phyloP scores from a whole-genome alignment of 768 basidiomycete species.

The Suillus spraguei region DNA sequence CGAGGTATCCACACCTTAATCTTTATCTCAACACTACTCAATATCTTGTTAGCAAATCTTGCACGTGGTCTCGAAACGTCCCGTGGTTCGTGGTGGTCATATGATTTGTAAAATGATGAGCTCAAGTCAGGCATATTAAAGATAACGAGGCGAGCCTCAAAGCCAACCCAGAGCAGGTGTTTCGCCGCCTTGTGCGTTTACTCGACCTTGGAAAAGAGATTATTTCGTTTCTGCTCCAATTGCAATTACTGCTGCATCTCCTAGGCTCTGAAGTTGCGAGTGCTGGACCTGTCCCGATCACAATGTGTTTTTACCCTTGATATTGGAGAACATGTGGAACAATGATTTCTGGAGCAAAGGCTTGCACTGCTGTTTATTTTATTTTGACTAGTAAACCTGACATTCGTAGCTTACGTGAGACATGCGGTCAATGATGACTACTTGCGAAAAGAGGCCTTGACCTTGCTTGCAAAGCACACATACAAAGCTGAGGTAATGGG shows the following conservation, averaged over 20 bases:
- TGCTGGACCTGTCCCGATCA: slow-evolving; percentile 25
- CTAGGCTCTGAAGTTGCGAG: slow-evolving; percentile 18
- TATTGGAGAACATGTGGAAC: slow-evolving; percentile 8
- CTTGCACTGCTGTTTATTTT: slow-evolving; percentile 1
- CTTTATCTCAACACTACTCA: background rate
- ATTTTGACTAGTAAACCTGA: background rate
- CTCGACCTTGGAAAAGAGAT: slow-evolving; percentile 14
- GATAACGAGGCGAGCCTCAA: slow-evolving; percentile 10
- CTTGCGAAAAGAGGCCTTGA: slow-evolving; percentile 24
- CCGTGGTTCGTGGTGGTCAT: slow-evolving; percentile 18
- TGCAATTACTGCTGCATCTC: slow-evolving; percentile 22
- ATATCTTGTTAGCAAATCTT: slow-evolving; percentile 17
- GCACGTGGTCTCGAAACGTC: slow-evolving; percentile 25
- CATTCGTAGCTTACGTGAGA: slow-evolving; percentile 21
- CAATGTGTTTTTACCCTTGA: slow-evolving; percentile 21
- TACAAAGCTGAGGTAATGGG: slow-evolving; percentile 28
- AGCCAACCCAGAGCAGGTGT: slow-evolving; percentile 9
- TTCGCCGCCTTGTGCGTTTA: slow-evolving; percentile 15
- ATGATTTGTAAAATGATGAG: background rate
- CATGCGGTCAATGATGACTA: slow-evolving; percentile 20
- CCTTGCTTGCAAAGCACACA: slow-evolving; percentile 8
- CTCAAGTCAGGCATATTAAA: slow-evolving; percentile 5
- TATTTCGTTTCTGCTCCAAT: slow-evolving; percentile 26
- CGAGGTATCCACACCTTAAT: slow-evolving; percentile 13
- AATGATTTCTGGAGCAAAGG: slow-evolving; percentile 24